Conservation (phyloP, 768 basidiomycete species). For the Panaeolus cyanescens region DNA sequence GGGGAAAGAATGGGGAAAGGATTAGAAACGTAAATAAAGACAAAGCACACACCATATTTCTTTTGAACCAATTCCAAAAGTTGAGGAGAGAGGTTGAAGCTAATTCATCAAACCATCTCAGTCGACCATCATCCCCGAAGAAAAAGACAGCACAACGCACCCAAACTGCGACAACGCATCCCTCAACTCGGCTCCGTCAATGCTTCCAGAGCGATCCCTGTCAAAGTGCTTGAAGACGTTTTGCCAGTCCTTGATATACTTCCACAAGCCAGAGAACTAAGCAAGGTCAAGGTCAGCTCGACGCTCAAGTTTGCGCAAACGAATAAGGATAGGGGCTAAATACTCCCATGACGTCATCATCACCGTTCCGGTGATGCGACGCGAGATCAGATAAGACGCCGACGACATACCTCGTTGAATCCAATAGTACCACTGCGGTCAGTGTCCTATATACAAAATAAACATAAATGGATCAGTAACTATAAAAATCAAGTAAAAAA, state of each 20-base stretch:
- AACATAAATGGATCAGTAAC: background rate
- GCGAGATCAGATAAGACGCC: conserved; percentile 11
- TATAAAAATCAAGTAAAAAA: background rate
- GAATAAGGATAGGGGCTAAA: background rate
- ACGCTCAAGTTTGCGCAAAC: no score
- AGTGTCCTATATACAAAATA: conserved; percentile 47
- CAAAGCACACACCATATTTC: conserved; percentile 78
- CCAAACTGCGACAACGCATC: conserved; percentile 78
- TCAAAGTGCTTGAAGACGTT: conserved; percentile 84
- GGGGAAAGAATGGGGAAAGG: background rate
- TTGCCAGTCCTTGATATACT: conserved; percentile 90
- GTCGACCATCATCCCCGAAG: no score
- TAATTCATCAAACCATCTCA: conserved; percentile 20
- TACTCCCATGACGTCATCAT: background rate
- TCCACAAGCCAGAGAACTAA: conserved; percentile 79
- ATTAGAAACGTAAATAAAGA: no score
- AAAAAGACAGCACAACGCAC: conserved; percentile 25
- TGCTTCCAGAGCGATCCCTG: conserved; percentile 78
- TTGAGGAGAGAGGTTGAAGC: conserved; percentile 68
- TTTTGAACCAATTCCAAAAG: conserved; percentile 66
- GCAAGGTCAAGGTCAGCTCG: no score
- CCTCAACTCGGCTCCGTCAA: conserved; percentile 68
- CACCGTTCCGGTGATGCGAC: conserved; percentile 1
- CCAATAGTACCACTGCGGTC: conserved; percentile 79
- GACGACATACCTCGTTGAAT: conserved; percentile 83